phyloP scores from a whole-genome alignment of 2,329 filamentous ascomycete genomes.

The Cercospora nicotianae region DNA sequence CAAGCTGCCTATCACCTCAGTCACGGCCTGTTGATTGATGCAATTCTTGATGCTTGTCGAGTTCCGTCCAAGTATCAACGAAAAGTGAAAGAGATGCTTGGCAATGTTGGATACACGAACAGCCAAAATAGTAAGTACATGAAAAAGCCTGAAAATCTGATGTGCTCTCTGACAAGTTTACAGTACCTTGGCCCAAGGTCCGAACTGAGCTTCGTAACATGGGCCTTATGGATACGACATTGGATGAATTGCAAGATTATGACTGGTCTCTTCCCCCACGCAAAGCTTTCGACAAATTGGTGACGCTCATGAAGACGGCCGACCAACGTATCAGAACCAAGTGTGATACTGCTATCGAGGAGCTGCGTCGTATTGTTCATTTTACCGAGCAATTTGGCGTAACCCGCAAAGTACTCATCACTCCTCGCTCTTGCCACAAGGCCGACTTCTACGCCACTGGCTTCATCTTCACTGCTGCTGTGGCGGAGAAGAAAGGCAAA shows the following conservation, averaged over 20 bases:
- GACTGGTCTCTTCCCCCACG: conserved; percentile 81
- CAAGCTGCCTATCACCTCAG: conserved; percentile 69
- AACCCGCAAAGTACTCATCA: conserved; percentile 76
- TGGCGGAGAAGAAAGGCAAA: conserved; percentile 76
- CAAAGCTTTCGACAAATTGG: conserved; percentile 66
- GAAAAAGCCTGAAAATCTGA: neutral
- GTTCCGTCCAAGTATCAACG: conserved; percentile 69
- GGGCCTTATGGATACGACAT: conserved; percentile 80
- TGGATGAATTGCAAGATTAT: conserved; percentile 87
- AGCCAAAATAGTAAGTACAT: conserved; percentile 49
- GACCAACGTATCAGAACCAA: conserved; percentile 23
- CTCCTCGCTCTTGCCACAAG: conserved; percentile 82
- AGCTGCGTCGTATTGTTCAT: conserved; percentile 74
- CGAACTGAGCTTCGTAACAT: conserved; percentile 77
- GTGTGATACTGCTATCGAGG: conserved; percentile 53
- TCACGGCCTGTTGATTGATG: conserved; percentile 79
- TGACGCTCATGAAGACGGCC: conserved; percentile 55
- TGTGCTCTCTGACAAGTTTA: neutral
- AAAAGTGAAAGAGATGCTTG: conserved; percentile 77
- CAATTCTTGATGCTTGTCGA: conserved; percentile 87
- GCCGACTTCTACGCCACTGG: conserved; percentile 87
- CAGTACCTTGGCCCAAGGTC: conserved; percentile 69
- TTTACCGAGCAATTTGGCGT: conserved; percentile 77
- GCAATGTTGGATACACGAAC: conserved; percentile 79
- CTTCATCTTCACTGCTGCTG: conserved; percentile 85